Evolutionary conservation across 2,329 filamentous ascomycete species (phyloP).

Genomic region (Aspergillus viridinutans): DNA sequence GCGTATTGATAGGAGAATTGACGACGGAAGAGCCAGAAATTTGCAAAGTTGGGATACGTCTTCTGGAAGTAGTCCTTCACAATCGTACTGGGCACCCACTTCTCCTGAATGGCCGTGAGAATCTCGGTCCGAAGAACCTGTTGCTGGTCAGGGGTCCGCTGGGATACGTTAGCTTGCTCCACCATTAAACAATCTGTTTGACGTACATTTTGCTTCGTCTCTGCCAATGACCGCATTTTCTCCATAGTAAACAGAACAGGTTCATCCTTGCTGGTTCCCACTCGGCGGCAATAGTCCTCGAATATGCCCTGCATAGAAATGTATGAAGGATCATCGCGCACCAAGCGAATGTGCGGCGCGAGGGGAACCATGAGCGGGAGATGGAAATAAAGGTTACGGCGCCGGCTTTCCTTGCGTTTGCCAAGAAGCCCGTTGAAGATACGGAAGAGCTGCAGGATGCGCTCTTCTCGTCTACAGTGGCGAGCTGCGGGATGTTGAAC

Average conservation of each 20-base stretch:
- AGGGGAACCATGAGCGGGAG: constrained; percentile 93
- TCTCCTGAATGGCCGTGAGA: constrained; percentile 90
- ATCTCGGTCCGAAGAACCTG: constrained; percentile 78
- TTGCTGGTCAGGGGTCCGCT: constrained; percentile 59
- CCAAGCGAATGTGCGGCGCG: constrained; percentile 88
- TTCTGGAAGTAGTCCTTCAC: constrained; percentile 84
- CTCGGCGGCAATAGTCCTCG: constrained; percentile 89
- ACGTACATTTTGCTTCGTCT: constrained; percentile 57
- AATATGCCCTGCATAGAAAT: constrained; percentile 92
- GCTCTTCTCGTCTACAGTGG: constrained; percentile 88
- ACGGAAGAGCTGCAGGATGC: constrained; percentile 92
- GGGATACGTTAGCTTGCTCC: constrained; percentile 24
- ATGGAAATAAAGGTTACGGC: constrained; percentile 92
- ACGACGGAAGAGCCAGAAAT: constrained; percentile 98
- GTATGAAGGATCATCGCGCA: constrained; percentile 92
- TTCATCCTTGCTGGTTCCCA: constrained; percentile 87
- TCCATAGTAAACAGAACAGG: constrained; percentile 94
- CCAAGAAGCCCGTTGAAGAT: constrained; percentile 91
- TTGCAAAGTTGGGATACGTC: constrained; percentile 81
- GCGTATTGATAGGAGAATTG: constrained; percentile 96
- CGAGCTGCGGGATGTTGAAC: constrained; percentile 93
- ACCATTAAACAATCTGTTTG: background rate
- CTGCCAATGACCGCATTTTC: constrained; percentile 73
- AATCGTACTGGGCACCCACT: constrained; percentile 79
- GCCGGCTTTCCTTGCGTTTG: constrained; percentile 91